A percentile compares a stretch with the other conserved stretches of the same genome.
Evolutionary conservation across 2,329 filamentous ascomycete species (phyloP).

Genomic region (Fusarium floridanum): DNA sequence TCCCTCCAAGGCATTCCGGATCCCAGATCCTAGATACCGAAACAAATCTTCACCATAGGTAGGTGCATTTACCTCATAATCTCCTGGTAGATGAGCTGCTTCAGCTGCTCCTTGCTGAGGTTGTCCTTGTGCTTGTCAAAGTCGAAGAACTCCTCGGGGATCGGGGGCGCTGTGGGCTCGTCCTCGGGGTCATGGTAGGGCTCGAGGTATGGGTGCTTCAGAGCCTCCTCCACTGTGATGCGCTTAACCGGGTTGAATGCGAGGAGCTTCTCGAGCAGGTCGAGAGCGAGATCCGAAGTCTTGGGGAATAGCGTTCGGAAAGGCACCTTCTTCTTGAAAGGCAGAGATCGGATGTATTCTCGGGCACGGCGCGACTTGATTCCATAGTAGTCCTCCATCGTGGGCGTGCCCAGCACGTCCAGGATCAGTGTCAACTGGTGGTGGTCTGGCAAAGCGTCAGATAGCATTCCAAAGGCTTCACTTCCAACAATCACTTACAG

Average conservation of each 20-base stretch:
- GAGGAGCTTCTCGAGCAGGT: conserved; percentile 93
- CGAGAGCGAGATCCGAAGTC: conserved; percentile 96
- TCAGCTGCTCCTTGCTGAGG: conserved; percentile 97
- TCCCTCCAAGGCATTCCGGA: conserved; percentile 3
- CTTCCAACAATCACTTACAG: conserved; percentile 70
- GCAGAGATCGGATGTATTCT: conserved; percentile 97
- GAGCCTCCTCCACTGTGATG: conserved; percentile 96
- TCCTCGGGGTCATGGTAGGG: conserved; percentile 99
- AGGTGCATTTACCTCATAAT: conserved; percentile 74
- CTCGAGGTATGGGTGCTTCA: conserved; percentile 98
- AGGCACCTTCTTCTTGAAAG: conserved; percentile 99
- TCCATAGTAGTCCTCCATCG: conserved; percentile 99
- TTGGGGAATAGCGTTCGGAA: conserved; percentile 98
- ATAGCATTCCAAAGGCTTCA: conserved; percentile 9
- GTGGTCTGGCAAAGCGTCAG: conserved; percentile 74
- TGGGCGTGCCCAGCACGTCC: conserved; percentile 96
- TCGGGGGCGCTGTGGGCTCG: conserved; percentile 95
- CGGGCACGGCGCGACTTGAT: conserved; percentile 98
- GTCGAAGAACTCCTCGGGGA: conserved; percentile 99
- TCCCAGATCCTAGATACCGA: conserved; percentile 25
- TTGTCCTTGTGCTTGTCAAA: conserved; percentile 99
- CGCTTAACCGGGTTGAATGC: conserved; percentile 99
- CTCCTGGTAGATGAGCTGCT: conserved; percentile 97
- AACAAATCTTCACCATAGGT: neutral
- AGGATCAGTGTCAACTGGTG: conserved; percentile 97